Evolutionary conservation across 139 green algal genomes (phyloP).

Genomic region (Chlamydomonas applanata): DNA sequence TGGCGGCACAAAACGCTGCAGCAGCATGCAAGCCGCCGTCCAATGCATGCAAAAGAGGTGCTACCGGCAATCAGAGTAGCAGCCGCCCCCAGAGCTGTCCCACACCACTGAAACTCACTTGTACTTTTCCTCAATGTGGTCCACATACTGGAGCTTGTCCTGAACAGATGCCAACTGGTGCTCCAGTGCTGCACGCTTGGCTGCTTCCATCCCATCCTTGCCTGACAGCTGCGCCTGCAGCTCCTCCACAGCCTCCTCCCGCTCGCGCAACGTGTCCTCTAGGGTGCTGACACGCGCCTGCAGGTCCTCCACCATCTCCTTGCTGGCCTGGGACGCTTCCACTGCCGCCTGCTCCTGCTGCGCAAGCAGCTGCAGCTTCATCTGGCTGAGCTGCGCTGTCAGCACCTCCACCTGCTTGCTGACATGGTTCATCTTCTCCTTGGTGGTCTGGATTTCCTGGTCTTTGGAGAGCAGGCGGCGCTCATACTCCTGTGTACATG

Average conservation of each 20-base stretch:
- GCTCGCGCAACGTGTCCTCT: slow-evolving; percentile 13
- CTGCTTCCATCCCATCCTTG: not conserved
- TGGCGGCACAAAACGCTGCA: no score
- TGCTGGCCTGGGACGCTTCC: not conserved
- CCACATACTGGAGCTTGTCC: not conserved
- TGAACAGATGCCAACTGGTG: not conserved
- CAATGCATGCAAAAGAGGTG: no score
- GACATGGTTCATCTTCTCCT: slow-evolving; percentile 26
- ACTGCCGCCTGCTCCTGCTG: slow-evolving; percentile 18
- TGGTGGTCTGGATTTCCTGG: slow-evolving; percentile 56
- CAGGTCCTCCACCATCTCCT: not conserved
- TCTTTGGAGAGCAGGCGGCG: slow-evolving; percentile 77
- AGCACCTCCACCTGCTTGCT: slow-evolving; percentile 10
- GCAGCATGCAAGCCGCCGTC: no score
- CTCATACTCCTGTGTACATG: slow-evolving; percentile 76
- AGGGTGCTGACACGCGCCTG: slow-evolving; percentile 5
- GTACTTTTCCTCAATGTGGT: not conserved
- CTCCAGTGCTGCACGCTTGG: not conserved
- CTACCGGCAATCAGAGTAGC: no score
- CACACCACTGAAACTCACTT: not conserved
- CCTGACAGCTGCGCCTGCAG: slow-evolving; percentile 25
- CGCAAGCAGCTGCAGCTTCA: slow-evolving; percentile 27
- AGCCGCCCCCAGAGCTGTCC: not conserved
- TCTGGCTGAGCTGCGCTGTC: slow-evolving; percentile 11
- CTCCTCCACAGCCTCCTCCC: slow-evolving; percentile 18